These are phyloP conservation scores for Acanthamoeba culbertsoni DNA, from an alignment of 208 protist genomes.

Conservation along the genomic window DNA sequence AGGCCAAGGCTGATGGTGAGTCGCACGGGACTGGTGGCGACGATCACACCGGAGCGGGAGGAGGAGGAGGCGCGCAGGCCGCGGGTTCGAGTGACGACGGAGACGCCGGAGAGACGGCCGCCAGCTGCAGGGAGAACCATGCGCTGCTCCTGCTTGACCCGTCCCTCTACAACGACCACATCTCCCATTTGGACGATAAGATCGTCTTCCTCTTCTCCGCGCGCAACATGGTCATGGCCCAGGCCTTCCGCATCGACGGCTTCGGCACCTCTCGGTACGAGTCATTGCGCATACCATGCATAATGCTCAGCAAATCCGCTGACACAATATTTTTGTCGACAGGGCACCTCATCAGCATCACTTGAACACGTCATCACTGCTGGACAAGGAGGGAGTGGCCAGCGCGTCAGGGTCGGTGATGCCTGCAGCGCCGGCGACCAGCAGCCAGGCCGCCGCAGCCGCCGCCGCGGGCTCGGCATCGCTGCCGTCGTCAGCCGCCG, in stretches of 20 bases:
- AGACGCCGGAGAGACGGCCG: background rate
- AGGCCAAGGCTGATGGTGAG: background rate
- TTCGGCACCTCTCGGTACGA: background rate
- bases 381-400: background rate
- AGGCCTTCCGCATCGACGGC: slow-evolving; percentile 43
- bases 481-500: background rate
- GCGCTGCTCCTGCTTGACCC: slow-evolving; percentile 1
- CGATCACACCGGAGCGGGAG: background rate
- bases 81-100: background rate
- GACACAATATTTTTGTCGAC: background rate
- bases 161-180: slow-evolving; percentile 1
- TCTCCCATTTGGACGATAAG: background rate
- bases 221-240: slow-evolving; percentile 48
- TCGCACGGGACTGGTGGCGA: background rate
- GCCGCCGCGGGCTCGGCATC: background rate
- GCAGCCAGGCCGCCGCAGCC: background rate
- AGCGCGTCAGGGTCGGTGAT: background rate
- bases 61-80: background rate
- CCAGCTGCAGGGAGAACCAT: background rate
- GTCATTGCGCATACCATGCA: background rate
- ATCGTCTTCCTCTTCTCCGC: slow-evolving; percentile 52
- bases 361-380: background rate
- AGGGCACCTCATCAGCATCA: slow-evolving; percentile 34
- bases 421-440: too few relatives aligned
- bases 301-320: background rate